These are phyloP conservation scores for Pyrenophora seminiperda DNA, from an alignment of 2,329 filamentous ascomycete species.

Conservation along the genomic window DNA sequence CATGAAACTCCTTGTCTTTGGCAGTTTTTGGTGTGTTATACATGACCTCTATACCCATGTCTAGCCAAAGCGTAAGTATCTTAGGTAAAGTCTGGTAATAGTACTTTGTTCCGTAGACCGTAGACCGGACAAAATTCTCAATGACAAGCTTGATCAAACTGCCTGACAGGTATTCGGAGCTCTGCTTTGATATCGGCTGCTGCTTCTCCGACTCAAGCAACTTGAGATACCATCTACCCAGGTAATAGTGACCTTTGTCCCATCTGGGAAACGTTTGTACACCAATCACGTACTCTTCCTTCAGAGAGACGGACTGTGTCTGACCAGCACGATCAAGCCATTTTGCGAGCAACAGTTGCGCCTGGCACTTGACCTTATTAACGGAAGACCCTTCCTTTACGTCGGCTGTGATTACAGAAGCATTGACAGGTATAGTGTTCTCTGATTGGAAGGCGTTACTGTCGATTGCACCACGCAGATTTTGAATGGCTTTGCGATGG, in stretches of 20 bases:
- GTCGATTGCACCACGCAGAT: constrained; percentile 82
- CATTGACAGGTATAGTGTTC: constrained; percentile 45
- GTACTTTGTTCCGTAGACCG: constrained; percentile 91
- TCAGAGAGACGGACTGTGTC: constrained; percentile 80
- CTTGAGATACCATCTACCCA: constrained; percentile 97
- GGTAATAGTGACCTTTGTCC: constrained; percentile 97
- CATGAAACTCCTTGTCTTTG: constrained; percentile 39
- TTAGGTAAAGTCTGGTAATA: constrained; percentile 93
- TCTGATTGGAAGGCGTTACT: constrained; percentile 72
- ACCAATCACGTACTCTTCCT: constrained; percentile 74
- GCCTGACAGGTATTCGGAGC: constrained; percentile 65
- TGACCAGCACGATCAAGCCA: constrained; percentile 97
- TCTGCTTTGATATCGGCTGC: constrained; percentile 75
- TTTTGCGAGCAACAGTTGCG: constrained; percentile 87
- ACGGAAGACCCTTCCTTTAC: constrained; percentile 47
- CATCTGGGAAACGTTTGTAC: constrained; percentile 72
- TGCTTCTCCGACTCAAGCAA: constrained; percentile 86
- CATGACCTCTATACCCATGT: constrained; percentile 76
- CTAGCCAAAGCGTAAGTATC: constrained; percentile 90
- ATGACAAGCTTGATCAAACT: constrained; percentile 88
- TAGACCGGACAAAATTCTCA: constrained; percentile 87
- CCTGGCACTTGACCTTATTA: constrained; percentile 72
- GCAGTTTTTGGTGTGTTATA: constrained; percentile 26
- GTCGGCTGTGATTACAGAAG: constrained; percentile 47
- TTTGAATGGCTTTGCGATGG: constrained; percentile 92